These are phyloP conservation scores for Hyphopichia homilentoma DNA, from an alignment of 805 yeast species.

Conservation along the genomic window DNA sequence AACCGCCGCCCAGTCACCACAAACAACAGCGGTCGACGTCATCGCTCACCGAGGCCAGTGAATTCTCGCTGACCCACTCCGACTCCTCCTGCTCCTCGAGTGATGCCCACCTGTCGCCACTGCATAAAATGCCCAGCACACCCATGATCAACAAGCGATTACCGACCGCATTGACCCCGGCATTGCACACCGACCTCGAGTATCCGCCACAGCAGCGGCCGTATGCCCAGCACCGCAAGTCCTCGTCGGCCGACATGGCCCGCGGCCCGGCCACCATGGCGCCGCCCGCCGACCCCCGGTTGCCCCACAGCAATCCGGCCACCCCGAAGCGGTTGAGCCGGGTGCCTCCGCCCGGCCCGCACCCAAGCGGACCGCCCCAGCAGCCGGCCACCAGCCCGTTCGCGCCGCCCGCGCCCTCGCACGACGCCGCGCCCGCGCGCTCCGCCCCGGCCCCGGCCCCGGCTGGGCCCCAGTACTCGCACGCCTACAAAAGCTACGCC, in stretches of 20 bases:
- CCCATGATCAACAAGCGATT: neutral
- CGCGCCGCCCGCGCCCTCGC: neutral
- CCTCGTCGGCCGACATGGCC: neutral
- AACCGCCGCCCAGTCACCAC: slow-evolving; percentile 1
- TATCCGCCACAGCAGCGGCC: neutral
- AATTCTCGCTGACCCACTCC: slow-evolving; percentile 29
- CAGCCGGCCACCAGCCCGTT: neutral
- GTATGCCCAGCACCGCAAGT: neutral
- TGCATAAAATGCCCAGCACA: neutral
- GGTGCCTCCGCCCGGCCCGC: slow-evolving; percentile 4
- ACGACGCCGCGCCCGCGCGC: neutral
- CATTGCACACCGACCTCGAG: neutral
- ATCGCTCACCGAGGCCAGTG: slow-evolving; percentile 24
- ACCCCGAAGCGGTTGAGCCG: slow-evolving; percentile 1
- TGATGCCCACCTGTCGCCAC: slow-evolving; percentile 11
- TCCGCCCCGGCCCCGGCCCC: neutral
- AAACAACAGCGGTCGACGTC: neutral
- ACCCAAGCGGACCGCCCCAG: neutral
- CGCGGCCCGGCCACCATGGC: neutral
- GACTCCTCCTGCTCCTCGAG: slow-evolving; percentile 27
- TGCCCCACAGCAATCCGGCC: neutral
- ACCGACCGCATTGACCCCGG: too few species aligned
- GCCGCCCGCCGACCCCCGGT: neutral
- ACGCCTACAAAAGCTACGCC: neutral
- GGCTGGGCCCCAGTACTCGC: neutral